A percentile compares a stretch with the other conserved stretches of the same genome.
phyloP scores from a whole-genome alignment of 257 asterid genomes.

The Solanum paucissectum region DNA sequence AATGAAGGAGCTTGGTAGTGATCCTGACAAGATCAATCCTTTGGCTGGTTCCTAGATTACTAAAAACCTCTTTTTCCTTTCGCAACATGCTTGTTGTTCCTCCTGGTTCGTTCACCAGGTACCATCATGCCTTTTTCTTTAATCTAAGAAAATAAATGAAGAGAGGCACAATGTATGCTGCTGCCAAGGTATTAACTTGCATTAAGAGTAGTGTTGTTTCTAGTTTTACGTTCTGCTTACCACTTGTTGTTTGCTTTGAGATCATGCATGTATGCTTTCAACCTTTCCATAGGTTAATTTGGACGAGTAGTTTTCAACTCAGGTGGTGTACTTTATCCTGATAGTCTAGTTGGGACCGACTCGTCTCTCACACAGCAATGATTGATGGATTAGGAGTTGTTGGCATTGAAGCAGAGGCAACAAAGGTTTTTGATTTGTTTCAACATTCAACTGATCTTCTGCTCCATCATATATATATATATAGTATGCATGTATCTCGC shows the following conservation, averaged over 20 bases:
- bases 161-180: background rate
- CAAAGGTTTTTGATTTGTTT: slow-evolving; percentile 39
- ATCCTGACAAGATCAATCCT: slow-evolving; percentile 40
- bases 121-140: background rate
- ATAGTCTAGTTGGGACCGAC: slow-evolving; percentile 91
- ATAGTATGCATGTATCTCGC: no score
- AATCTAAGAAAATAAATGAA: background rate
- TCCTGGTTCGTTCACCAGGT: slow-evolving; percentile 88
- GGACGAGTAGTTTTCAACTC: slow-evolving; percentile 88
- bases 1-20: slow-evolving; percentile 65
- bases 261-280: background rate
- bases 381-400: slow-evolving; percentile 91
- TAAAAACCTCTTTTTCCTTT: slow-evolving; percentile 9
- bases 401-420: slow-evolving; percentile 94
- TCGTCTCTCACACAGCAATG: slow-evolving; percentile 74
- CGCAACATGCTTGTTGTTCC: slow-evolving; percentile 91
- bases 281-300: slow-evolving; percentile 49
- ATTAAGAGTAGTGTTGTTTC: background rate
- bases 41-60: slow-evolving; percentile 7
- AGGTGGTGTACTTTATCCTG: slow-evolving; percentile 69
- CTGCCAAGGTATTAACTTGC: no score
- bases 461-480: background rate
- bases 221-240: background rate
- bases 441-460: background rate
- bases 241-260: no score